Conservation (phyloP, 805 yeast species). For the Monosporozyma aquatica region DNA sequence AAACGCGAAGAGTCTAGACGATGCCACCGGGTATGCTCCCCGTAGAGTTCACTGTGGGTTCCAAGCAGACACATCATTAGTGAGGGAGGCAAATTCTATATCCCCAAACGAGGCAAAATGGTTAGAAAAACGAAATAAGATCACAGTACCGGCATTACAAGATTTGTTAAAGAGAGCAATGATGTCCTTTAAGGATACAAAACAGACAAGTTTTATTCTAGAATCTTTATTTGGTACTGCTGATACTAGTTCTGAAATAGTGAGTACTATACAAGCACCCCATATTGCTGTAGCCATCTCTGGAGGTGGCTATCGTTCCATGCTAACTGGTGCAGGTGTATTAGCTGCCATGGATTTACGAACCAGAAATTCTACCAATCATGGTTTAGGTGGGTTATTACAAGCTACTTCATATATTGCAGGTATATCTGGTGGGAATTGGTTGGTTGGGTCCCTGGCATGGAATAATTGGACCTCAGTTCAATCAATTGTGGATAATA, state of each 20-base stretch:
- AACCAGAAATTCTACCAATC: slow-evolving; percentile 43
- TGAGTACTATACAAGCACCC: slow-evolving; percentile 19
- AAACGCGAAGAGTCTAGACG: neutral
- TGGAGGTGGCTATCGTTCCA: slow-evolving; percentile 91
- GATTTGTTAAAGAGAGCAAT: slow-evolving; percentile 38
- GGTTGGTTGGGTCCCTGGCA: slow-evolving; percentile 65
- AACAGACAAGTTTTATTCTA: neutral
- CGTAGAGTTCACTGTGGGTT: slow-evolving; percentile 3
- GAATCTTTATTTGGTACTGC: slow-evolving; percentile 9
- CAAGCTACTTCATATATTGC: slow-evolving; percentile 62
- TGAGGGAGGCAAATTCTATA: slow-evolving; percentile 21
- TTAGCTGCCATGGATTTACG: slow-evolving; percentile 75
- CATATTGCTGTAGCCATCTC: slow-evolving; percentile 55
- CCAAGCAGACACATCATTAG: neutral
- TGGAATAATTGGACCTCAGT: slow-evolving; percentile 67
- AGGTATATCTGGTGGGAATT: slow-evolving; percentile 79
- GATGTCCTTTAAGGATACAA: slow-evolving; percentile 6
- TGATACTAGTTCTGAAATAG: too few relatives aligned
- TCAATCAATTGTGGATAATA: slow-evolving; percentile 42
- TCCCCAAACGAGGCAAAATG: slow-evolving; percentile 41
- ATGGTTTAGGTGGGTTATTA: slow-evolving; percentile 64
- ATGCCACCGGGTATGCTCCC: slow-evolving; percentile 6
- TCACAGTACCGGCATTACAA: slow-evolving; percentile 37
- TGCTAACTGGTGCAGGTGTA: slow-evolving; percentile 79
- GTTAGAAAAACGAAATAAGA: slow-evolving; percentile 38